Base-by-base conservation (phyloP, 257 asterid genomes). In the Penstemon newberryi region DNA sequence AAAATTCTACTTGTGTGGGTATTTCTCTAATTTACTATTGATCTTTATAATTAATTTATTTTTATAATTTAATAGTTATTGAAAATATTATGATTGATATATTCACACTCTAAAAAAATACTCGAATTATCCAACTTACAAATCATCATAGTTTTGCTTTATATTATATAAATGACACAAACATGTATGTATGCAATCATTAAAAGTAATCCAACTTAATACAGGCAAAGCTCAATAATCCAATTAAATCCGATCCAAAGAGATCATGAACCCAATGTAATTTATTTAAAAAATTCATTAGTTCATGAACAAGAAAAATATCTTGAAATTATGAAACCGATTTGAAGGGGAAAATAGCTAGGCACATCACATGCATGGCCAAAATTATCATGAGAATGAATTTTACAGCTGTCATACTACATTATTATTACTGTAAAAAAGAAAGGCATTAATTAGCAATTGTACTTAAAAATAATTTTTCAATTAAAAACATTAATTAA, bases 341-440 rank as follows among this genome's bases (percentile, higher is more conserved):
- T 11, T 6, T 10, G 36, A 15, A 52, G 12, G 39, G 9, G 40
- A 12, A 62, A 2, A 62, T 42, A 4, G 33, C 25, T 19, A 19
- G 25, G 25, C 25, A 0, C 25, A 25, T 25, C 54, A 49, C 13
- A 47, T 56, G 41, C 42, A 52, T 7, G 43, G 66, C 25, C 6
- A 37, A 8, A 63, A 54, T 45, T 46, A 55, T 45, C 45, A 55
- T 55, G 45, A 15, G 46, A 61, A 63, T 3, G 38, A 56, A 72
- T 47, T 12, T 65, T 10, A 65, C 63, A 67, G 7, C 11, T 40
- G 44, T 39, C 56, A 57, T 68, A 60, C 62, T 3, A 49, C 11
- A 49, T 49, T 11, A 49, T 9, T 9, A 49, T 49, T 4, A 49
- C 11, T n/a, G n/a, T 4, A 77, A 71, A 67, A 44, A 65, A 40